Conservation (phyloP, 768 basidiomycete species). For the Strobilomyces dryophilus region DNA sequence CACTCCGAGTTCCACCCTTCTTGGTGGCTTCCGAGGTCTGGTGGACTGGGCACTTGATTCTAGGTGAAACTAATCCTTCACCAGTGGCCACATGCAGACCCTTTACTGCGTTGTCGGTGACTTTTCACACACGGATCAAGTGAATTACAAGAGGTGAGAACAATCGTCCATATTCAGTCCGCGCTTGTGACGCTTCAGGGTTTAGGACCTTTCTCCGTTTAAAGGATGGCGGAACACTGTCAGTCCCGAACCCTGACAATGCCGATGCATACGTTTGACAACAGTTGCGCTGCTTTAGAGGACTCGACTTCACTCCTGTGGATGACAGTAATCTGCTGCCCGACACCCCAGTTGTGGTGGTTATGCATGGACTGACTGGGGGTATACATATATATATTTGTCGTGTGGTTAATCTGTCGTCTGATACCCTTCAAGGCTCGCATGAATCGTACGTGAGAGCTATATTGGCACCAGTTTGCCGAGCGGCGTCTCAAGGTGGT, state of each 20-base stretch:
- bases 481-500: slow-evolving; percentile 72
- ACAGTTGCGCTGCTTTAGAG: slow-evolving; percentile 14
- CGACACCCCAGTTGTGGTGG: slow-evolving; percentile 30
- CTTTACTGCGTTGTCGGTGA: slow-evolving; percentile 30
- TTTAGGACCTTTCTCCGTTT: slow-evolving; percentile 27
- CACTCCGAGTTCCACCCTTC: slow-evolving; percentile 25
- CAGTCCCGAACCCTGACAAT: slow-evolving; percentile 9
- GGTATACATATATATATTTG: slow-evolving; percentile 15
- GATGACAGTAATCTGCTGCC: slow-evolving; percentile 19
- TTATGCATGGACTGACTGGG: slow-evolving; percentile 31
- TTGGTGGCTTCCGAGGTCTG: slow-evolving; percentile 33
- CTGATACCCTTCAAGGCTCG: slow-evolving; percentile 50
- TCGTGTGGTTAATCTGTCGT: background rate
- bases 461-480: slow-evolving; percentile 69
- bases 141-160: slow-evolving; percentile 29
- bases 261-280: background rate
- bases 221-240: slow-evolving; percentile 32
- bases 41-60: background rate
- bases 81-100: slow-evolving; percentile 32
- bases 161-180: background rate
- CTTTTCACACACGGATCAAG: slow-evolving; percentile 28
- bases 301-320: slow-evolving; percentile 31
- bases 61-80: slow-evolving; percentile 12
- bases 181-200: slow-evolving; percentile 5
- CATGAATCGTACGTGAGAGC: slow-evolving; percentile 89